Percentiles rank a stretch among this genome's conserved stretches.
Conservation (phyloP, 768 basidiomycete species). For the Boletus huronensis region DNA sequence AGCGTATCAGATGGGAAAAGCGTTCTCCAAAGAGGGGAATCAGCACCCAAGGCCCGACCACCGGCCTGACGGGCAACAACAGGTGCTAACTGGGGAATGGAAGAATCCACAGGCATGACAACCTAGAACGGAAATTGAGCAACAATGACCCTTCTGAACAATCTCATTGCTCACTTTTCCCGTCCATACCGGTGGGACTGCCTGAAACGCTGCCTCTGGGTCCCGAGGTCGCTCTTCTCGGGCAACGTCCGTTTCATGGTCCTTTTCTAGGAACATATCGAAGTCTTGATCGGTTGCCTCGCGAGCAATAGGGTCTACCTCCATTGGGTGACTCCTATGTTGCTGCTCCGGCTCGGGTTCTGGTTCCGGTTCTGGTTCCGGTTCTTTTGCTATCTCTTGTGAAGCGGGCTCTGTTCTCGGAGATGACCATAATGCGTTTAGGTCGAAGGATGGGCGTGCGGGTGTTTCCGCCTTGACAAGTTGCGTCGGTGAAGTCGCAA, state of each 20-base stretch:
- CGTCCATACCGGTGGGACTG: constrained; percentile 62
- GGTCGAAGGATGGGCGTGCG: constrained; percentile 59
- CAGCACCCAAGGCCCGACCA: constrained; percentile 55
- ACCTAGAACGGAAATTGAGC: constrained; percentile 45
- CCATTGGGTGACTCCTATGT: constrained; percentile 44
- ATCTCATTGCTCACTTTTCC: constrained; percentile 55
- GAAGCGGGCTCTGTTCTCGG: constrained; percentile 33
- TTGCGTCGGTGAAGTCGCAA: constrained; percentile 22
- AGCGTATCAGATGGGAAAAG: constrained; percentile 70
- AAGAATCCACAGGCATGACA: constrained; percentile 76
- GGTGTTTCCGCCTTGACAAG: constrained; percentile 41
- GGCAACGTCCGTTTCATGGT: constrained; percentile 35
- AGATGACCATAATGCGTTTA: constrained; percentile 68
- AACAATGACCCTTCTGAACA: neutral
- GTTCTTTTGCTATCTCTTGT: constrained; percentile 22
- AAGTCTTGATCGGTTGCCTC: constrained; percentile 77
- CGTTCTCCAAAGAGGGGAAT: constrained; percentile 67
- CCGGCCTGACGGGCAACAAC: constrained; percentile 77
- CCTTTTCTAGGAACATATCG: constrained; percentile 78
- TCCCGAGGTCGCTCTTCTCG: constrained; percentile 32
- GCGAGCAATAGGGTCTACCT: constrained; percentile 33
- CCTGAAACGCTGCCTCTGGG: constrained; percentile 50
- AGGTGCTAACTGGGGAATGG: constrained; percentile 60
- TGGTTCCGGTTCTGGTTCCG: constrained; percentile 24
- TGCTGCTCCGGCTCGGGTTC: constrained; percentile 30